Base-by-base conservation (phyloP, 2,329 filamentous ascomycete species). In the Xylariaceae sp. region DNA sequence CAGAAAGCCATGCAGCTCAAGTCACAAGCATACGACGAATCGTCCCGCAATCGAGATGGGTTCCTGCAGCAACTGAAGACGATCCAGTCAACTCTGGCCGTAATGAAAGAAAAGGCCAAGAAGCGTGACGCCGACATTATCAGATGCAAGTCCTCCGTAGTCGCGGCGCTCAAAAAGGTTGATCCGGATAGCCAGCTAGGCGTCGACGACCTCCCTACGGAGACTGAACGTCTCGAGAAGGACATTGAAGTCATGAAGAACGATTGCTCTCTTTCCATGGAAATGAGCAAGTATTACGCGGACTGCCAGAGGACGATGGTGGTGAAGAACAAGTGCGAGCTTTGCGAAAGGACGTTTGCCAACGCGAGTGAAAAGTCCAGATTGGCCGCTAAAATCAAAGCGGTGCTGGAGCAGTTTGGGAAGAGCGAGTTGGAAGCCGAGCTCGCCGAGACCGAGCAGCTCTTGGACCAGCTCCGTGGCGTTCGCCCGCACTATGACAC, bases 31-130 rank as follows among this genome's bases (percentile, higher is more conserved):
- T 69, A 88, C 19, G 69, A 72, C 9, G 79, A 85, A 26, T 79
- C 80, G 4, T 80, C 85, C 56, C 76, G 75, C 33, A 73, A 79
- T 42, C 80, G 87, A 34, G 88, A 95, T 43, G 73, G 75, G 27
- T 71, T 78, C 2, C 77, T 74, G 48, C 76, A 85, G 48, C 84
- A 89, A 52, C 71, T 90, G 19, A 83, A 87, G 53, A 83, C 89
- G 49, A 65, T 88, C 9, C 83, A 88, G 45, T 88, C 79, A 60
- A 81, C 78, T 53, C 66, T 94, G 23, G 81, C 78, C 31, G 81
- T 71, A 32, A 66, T 73, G 16, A 78, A 77, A 31, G 77, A 79
- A n/a, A 76, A 76, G 9, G 67, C 83, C 17, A 77, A 74, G 49
- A 76, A 77, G 55, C 82, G 82, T 50, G 69, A 74, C 11, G 66